phyloP scores from a whole-genome alignment of 768 basidiomycete genomes.

The Leccinum boreale region DNA sequence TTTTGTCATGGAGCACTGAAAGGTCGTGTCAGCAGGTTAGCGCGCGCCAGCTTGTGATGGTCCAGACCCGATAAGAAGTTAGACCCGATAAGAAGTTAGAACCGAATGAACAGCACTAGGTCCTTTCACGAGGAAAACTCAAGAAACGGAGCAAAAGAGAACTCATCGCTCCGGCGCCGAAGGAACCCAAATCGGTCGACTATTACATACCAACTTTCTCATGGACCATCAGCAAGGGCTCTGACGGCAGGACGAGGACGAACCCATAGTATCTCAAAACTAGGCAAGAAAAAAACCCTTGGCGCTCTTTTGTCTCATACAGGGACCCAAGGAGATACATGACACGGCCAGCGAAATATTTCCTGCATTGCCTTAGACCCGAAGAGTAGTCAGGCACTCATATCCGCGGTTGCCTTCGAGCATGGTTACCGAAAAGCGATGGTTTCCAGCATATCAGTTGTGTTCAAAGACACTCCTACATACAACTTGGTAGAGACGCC shows the following conservation, averaged over 20 bases:
- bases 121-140: neutral
- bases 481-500: neutral
- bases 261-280: neutral
- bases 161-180: neutral
- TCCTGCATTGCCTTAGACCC: neutral
- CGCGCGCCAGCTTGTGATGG: neutral
- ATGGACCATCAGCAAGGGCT: neutral
- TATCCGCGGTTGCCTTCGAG: neutral
- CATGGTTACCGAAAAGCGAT: neutral
- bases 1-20: constrained; percentile 12
- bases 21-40: neutral
- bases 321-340: neutral
- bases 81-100: neutral
- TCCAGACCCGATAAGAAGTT: neutral
- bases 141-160: neutral
- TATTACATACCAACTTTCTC: constrained; percentile 9
- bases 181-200: neutral
- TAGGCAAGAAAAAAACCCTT: neutral
- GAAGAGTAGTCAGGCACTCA: neutral
- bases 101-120: neutral
- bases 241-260: neutral
- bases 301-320: neutral
- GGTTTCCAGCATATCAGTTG: neutral
- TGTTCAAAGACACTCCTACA: neutral
- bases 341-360: neutral